phyloP scores from a whole-genome alignment of 2,329 filamentous ascomycete species.

The Coniochaeta sp. region DNA sequence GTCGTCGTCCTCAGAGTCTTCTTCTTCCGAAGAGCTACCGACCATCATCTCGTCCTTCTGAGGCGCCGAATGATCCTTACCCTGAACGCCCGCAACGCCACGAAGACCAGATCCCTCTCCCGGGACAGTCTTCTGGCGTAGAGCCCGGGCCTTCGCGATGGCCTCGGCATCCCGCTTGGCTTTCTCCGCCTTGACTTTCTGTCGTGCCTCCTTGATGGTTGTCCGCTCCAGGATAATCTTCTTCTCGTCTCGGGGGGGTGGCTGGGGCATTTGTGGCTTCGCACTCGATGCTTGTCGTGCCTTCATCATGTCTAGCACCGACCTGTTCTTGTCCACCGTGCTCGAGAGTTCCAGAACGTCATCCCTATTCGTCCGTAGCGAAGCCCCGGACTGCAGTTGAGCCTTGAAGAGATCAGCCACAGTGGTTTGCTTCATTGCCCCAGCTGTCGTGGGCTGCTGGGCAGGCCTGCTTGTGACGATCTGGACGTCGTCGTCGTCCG shows the following conservation, averaged over 20 bases:
- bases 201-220: slow-evolving; percentile 66
- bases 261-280: slow-evolving; percentile 33
- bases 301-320: slow-evolving; percentile 36
- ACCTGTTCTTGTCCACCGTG: not conserved
- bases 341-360: not conserved
- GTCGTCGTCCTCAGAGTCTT: slow-evolving; percentile 55
- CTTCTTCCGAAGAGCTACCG: slow-evolving; percentile 69
- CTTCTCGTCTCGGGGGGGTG: slow-evolving; percentile 27
- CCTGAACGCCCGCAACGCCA: slow-evolving; percentile 60
- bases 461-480: slow-evolving; percentile 34
- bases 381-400: slow-evolving; percentile 15
- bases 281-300: slow-evolving; percentile 26
- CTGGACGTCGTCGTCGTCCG: slow-evolving; percentile 39
- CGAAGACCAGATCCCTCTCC: slow-evolving; percentile 74
- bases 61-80: slow-evolving; percentile 68
- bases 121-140: slow-evolving; percentile 46
- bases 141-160: slow-evolving; percentile 62
- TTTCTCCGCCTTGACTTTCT: slow-evolving; percentile 68
- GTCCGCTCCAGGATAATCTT: slow-evolving; percentile 32
- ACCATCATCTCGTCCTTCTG: slow-evolving; percentile 84
- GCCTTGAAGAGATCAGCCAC: slow-evolving; percentile 59
- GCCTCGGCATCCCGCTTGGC: slow-evolving; percentile 64
- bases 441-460: slow-evolving; percentile 22
- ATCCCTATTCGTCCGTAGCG: not conserved
- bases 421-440: slow-evolving; percentile 41